phyloP scores from a whole-genome alignment of 495 filamentous ascomycete genomes.

The Xylaria palmicola region DNA sequence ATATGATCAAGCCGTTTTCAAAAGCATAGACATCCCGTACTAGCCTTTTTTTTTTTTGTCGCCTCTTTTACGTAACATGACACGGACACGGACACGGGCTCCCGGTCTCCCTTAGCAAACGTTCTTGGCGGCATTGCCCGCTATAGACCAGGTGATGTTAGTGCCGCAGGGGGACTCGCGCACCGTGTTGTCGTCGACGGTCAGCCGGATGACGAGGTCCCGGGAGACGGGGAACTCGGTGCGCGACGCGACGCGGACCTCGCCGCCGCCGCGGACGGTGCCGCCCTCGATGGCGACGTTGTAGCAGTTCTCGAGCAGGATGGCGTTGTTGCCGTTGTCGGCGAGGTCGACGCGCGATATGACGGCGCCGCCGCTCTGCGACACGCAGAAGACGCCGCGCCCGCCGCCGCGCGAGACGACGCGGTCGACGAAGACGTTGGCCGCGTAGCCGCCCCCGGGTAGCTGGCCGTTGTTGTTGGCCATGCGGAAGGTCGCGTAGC shows the following conservation, averaged over 20 bases:
- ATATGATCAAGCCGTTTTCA: no score
- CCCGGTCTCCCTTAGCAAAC: conserved; percentile 34
- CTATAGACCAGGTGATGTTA: conserved; percentile 41
- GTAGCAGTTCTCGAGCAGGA: conserved; percentile 52
- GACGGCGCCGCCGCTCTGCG: conserved; percentile 40
- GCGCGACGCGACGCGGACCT: conserved; percentile 43
- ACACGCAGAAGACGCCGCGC: conserved; percentile 49
- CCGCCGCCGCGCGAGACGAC: conserved; percentile 48
- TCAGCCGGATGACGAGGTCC: conserved; percentile 41
- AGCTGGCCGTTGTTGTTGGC: conserved; percentile 46
- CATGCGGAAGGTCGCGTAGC: conserved; percentile 47
- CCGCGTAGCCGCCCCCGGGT: conserved; percentile 38
- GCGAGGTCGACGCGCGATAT: conserved; percentile 41
- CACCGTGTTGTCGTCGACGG: conserved; percentile 41
- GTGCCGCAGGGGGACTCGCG: conserved; percentile 43
- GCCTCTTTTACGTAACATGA: no score
- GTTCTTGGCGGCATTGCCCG: conserved; percentile 34
- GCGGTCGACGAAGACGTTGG: conserved; percentile 44
- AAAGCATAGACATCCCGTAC: no score
- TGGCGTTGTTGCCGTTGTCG: conserved; percentile 47
- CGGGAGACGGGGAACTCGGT: conserved; percentile 43
- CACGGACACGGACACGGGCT: no score
- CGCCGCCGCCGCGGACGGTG: conserved; percentile 44
- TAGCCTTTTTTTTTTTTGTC: no score
- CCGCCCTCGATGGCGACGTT: conserved; percentile 42